Percentiles rank a stretch among this genome's conserved stretches.
Conservation (phyloP, 495 filamentous ascomycete genomes). For the Neurospora sp. region DNA sequence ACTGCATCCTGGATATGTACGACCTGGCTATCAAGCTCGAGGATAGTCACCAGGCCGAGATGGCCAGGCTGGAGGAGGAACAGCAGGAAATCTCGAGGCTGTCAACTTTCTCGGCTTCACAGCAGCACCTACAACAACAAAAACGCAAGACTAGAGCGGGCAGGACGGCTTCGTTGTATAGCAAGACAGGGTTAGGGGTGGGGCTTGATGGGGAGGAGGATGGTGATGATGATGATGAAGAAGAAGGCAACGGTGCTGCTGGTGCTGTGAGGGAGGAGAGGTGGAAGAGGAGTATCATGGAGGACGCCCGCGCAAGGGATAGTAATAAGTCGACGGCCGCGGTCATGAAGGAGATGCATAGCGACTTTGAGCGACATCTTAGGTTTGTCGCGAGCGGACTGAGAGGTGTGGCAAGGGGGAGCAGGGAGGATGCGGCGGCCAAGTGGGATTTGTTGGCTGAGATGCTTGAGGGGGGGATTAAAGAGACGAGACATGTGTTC, state of each 20-base stretch:
- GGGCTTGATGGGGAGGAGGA: conserved; percentile 12
- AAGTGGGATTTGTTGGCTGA: conserved; percentile 52
- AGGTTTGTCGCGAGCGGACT: conserved; percentile 46
- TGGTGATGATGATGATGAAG: conserved; percentile 28
- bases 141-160: background rate
- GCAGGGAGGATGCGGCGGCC: conserved; percentile 35
- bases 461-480: conserved; percentile 44
- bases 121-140: background rate
- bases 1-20: conserved; percentile 55
- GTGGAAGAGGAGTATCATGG: background rate
- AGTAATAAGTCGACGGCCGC: conserved; percentile 22
- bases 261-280: background rate
- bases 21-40: conserved; percentile 44
- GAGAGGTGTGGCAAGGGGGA: conserved; percentile 49
- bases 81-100: conserved; percentile 27
- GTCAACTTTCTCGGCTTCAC: conserved; percentile 17
- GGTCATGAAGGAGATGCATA: conserved; percentile 32
- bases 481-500: conserved; percentile 6
- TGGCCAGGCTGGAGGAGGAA: conserved; percentile 28
- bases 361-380: conserved; percentile 40
- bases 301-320: conserved; percentile 1
- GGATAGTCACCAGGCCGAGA: conserved; percentile 32
- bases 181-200: conserved; percentile 8
- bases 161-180: background rate
- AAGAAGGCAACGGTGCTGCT: conserved; percentile 19